These are phyloP conservation scores for Paramecium sonneborni DNA, from an alignment of 73 alveolate genomes.

Conservation along the genomic window DNA sequence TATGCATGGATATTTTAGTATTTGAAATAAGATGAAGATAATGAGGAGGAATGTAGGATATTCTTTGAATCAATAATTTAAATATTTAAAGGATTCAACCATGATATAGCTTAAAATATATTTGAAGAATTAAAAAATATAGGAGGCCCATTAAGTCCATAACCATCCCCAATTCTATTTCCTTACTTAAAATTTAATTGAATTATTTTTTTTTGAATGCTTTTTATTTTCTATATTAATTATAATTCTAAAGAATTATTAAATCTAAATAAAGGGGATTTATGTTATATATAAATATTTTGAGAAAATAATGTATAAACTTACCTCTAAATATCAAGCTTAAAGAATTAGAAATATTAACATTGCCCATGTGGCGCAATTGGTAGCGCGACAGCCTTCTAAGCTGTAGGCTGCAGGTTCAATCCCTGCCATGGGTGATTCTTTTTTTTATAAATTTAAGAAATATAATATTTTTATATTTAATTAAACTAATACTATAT, in stretches of 20 bases:
- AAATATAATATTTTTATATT: background rate
- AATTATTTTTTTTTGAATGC: background rate
- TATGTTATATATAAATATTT: too few species aligned
- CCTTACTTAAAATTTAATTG: background rate
- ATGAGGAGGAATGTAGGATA: background rate
- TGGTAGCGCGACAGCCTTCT: slow-evolving; percentile 68
- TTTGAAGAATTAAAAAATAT: background rate
- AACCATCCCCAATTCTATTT: background rate
- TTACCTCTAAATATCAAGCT: background rate
- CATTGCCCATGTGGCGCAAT: slow-evolving; percentile 67
- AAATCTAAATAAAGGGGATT: too few species aligned
- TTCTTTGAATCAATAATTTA: background rate
- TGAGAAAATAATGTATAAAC: background rate
- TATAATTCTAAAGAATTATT: too few species aligned
- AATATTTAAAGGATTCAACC: background rate
- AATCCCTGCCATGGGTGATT: slow-evolving; percentile 65
- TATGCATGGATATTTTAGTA: background rate
- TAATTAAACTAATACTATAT: background rate
- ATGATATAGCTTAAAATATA: background rate
- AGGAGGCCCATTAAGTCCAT: background rate
- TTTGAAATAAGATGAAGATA: background rate
- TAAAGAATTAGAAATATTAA: background rate
- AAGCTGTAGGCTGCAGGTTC: slow-evolving; percentile 67
- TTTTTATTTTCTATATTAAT: background rate
- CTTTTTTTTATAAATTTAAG: background rate